phyloP scores from a whole-genome alignment of 225 moss, liverwort and hornwort genomes.

The Pleurozium schreberi region DNA sequence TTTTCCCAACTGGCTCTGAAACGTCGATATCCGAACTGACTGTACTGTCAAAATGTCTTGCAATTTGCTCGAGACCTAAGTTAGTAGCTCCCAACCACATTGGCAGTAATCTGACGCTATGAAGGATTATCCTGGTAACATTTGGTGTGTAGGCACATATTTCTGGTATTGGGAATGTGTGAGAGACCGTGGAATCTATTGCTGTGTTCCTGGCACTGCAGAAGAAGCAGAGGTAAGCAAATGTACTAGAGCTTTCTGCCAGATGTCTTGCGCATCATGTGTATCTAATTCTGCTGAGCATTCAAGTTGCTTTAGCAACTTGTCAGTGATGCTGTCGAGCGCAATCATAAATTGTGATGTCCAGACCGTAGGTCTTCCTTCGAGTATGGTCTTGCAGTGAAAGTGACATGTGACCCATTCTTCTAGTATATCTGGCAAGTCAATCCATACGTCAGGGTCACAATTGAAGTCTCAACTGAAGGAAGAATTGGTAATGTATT shows the following conservation, averaged over 20 bases:
- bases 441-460: background rate
- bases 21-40: background rate
- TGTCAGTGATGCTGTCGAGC: constrained; percentile 34
- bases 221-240: constrained; percentile 35
- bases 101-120: background rate
- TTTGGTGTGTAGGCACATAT: background rate
- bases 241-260: constrained; percentile 30
- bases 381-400: constrained; percentile 17
- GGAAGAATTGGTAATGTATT: background rate
- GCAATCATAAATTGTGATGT: constrained; percentile 14
- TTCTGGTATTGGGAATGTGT: background rate
- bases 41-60: background rate
- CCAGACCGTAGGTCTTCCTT: constrained; percentile 18
- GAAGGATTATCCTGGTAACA: background rate
- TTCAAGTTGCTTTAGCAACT: constrained; percentile 17
- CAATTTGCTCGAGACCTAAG: background rate
- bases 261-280: constrained; percentile 15
- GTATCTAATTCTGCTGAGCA: constrained; percentile 1
- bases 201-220: constrained; percentile 1
- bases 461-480: background rate
- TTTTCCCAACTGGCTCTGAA: background rate
- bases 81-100: background rate
- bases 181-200: background rate
- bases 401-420: constrained; percentile 45
- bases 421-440: constrained; percentile 22